Conservation (phyloP, 305 asterid species). For the Withania somnifera region DNA sequence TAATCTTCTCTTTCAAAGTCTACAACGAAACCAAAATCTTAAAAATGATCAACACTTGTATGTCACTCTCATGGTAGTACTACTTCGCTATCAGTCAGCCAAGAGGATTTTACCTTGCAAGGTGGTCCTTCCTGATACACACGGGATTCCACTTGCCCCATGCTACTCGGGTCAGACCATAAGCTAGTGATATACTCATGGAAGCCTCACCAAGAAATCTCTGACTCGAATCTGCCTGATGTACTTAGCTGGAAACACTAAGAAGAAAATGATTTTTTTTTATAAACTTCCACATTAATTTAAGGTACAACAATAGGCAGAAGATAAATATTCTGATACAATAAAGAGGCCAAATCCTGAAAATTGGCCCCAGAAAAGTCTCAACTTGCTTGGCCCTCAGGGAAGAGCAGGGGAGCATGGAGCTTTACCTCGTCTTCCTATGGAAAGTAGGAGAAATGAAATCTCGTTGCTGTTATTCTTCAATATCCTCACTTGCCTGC, state of each 20-base stretch:
- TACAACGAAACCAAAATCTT: neutral
- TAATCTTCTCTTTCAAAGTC: neutral
- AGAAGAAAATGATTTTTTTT: neutral
- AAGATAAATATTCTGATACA: neutral
- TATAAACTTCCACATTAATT: neutral
- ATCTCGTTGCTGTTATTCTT: constrained; percentile 6
- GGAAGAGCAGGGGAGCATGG: neutral
- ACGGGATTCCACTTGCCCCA: too few relatives aligned
- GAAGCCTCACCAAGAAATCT: too few relatives aligned
- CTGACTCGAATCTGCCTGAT: too few relatives aligned
- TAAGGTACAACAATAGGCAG: neutral
- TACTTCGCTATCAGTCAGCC: too few relatives aligned
- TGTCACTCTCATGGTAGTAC: too few relatives aligned
- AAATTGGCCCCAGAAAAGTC: too few relatives aligned
- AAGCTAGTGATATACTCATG: too few relatives aligned
- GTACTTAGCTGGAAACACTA: neutral
- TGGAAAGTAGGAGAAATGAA: neutral
- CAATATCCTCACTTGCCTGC: constrained; percentile 37
- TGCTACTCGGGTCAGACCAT: too few relatives aligned
- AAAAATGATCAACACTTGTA: too few relatives aligned
- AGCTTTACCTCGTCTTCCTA: constrained; percentile 1
- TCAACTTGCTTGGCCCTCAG: neutral
- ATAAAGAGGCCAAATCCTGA: neutral
- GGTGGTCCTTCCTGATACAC: too few relatives aligned
- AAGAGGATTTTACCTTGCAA: too few relatives aligned